Percentiles rank a stretch among this genome's conserved stretches.
These are phyloP conservation scores for Aechmea fasciata DNA, from an alignment of 176 grass and related monocot species.

Conservation along the genomic window DNA sequence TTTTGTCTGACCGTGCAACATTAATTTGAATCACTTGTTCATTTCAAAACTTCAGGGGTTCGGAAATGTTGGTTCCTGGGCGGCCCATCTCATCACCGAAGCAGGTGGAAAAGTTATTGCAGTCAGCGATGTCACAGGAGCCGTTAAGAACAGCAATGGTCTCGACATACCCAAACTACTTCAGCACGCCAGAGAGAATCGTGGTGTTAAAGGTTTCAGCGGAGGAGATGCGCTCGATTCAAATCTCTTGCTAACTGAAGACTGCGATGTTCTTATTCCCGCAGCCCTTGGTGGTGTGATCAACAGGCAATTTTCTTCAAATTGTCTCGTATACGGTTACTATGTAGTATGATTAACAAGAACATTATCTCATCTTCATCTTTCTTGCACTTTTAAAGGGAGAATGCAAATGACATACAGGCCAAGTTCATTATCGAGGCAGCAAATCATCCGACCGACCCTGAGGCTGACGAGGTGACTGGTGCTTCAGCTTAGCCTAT, in stretches of 20 bases:
- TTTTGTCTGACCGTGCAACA: background rate
- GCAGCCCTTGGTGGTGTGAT: conserved; percentile 81
- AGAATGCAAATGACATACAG: conserved; percentile 83
- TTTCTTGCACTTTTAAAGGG: conserved; percentile 33
- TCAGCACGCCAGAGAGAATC: conserved; percentile 44
- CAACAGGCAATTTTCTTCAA: conserved; percentile 31
- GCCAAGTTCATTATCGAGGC: conserved; percentile 96
- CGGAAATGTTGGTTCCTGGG: conserved; percentile 91
- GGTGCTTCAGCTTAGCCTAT: background rate
- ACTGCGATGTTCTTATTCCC: conserved; percentile 76
- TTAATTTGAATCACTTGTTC: background rate
- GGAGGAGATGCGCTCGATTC: conserved; percentile 56
- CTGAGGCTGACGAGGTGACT: conserved; percentile 84
- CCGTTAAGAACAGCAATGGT: conserved; percentile 61
- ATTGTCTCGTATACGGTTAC: background rate
- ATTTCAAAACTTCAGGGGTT: conserved; percentile 49
- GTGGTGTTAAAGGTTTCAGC: conserved; percentile 56
- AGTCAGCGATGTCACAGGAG: conserved; percentile 74
- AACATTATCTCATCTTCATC: background rate
- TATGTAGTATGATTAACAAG: background rate
- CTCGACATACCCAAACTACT: conserved; percentile 56
- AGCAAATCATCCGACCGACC: conserved; percentile 94
- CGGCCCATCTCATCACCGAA: conserved; percentile 66
- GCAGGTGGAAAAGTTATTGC: conserved; percentile 72
- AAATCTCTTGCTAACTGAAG: conserved; percentile 57